A percentile compares a stretch with the other conserved stretches of the same genome.
Evolutionary conservation across 140 eudicot species (phyloP).

Genomic region (Anethum foeniculum): DNA sequence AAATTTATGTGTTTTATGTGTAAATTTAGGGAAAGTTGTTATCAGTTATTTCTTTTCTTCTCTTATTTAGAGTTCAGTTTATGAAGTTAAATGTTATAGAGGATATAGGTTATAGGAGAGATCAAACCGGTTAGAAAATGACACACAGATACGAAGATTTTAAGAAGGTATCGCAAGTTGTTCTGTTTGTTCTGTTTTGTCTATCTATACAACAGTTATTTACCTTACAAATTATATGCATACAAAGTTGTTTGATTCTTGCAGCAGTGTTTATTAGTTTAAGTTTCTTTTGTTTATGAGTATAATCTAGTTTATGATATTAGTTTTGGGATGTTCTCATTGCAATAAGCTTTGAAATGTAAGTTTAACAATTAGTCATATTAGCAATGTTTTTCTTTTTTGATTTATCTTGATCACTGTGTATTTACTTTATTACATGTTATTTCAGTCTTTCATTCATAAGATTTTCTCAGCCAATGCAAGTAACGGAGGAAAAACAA

Average conservation of each 20-base stretch:
- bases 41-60: not conserved
- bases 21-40: not conserved
- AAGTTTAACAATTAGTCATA: not conserved
- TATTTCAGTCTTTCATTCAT: slow-evolving; percentile 47
- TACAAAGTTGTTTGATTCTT: not conserved
- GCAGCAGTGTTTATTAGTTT: not conserved
- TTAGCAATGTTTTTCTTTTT: not conserved
- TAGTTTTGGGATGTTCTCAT: not conserved
- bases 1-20: slow-evolving; percentile 17
- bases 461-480: slow-evolving; percentile 33
- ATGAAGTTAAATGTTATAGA: slow-evolving; percentile 8
- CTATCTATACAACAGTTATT: not conserved
- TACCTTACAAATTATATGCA: not conserved
- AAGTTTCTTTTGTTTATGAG: not conserved
- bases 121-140: slow-evolving; percentile 20
- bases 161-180: slow-evolving; percentile 27
- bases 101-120: not conserved
- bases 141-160: slow-evolving; percentile 28
- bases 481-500: slow-evolving; percentile 28
- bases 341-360: not conserved
- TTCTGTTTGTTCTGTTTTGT: not conserved
- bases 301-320: not conserved
- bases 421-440: slow-evolving; percentile 8
- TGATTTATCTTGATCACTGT: not conserved
- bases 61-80: not conserved